Conservation (phyloP, 1,284 basidiomycete genomes). For the Marasmius fiardii region DNA sequence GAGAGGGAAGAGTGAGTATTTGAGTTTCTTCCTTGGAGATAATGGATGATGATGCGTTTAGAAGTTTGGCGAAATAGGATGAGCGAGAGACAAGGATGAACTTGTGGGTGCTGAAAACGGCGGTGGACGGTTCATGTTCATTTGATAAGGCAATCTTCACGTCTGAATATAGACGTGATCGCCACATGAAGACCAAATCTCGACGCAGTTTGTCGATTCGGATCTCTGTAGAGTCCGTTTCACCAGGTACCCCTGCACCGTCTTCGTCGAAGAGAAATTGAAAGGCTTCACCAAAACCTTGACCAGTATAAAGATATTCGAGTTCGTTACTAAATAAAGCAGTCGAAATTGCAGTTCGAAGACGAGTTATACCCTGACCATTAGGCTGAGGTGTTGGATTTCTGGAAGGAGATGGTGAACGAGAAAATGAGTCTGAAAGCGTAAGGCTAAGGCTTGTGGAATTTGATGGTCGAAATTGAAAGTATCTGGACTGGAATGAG, state of each 20-base stretch:
- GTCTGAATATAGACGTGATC: constrained; percentile 89
- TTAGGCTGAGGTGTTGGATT: constrained; percentile 36
- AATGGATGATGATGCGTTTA: constrained; percentile 52
- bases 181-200: constrained; percentile 95
- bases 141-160: constrained; percentile 73
- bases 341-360: constrained; percentile 69
- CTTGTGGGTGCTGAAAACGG: constrained; percentile 88
- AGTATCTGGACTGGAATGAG: constrained; percentile 82
- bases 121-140: constrained; percentile 67
- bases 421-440: constrained; percentile 50
- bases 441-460: constrained; percentile 49
- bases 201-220: constrained; percentile 86
- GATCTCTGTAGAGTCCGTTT: constrained; percentile 59
- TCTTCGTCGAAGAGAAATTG: constrained; percentile 84
- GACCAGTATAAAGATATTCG: constrained; percentile 88
- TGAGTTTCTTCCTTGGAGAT: constrained; percentile 38
- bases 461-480: constrained; percentile 63
- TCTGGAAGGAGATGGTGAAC: constrained; percentile 27
- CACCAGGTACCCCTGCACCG: constrained; percentile 39
- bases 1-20: constrained; percentile 76
- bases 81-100: constrained; percentile 90
- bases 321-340: constrained; percentile 82
- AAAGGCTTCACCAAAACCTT: constrained; percentile 84
- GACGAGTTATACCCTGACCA: constrained; percentile 40
- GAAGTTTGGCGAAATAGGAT: constrained; percentile 80